Evolutionary conservation across 306 rosid species (phyloP), one percentile per base, ranked within the genome.

Genomic region (Trifolium repens): DNA sequence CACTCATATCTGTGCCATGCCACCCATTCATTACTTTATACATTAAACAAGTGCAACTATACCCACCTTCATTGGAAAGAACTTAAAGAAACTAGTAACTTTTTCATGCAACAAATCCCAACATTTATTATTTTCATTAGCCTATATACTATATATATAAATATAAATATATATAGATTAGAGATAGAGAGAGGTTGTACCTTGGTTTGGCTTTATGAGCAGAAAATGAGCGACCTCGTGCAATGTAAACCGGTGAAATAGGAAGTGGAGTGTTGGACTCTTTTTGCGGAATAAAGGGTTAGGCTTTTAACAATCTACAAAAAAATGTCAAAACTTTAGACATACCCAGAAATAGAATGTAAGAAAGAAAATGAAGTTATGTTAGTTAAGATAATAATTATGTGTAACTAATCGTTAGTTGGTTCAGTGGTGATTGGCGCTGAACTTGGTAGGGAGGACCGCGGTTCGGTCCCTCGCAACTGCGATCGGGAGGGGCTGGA

Each of bases 191-290:
- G 40, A 26, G 26, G 8, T 39, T 39, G 58, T 35, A 63, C 69
- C 27, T 32, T 32, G 22, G 22, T 19, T 37, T 70, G 37, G 30
- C 69, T 70, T 64, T 49, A 54, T 15, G 19, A 39, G 73, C 71
- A 74, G 53, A 37, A 80, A 82, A 42, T 73, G 63, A 54, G 79
- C 71, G 34, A 76, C 81, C 81, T 76, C 64, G 81, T 82, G 69
- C 78, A 81, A 77, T 39, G 85, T 19, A 67, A 67, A 66, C 55
- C 27, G 67, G 69, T 59, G 76, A 22, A 84, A 60, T 58, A 46
- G 70, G 15, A 71, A 73, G 34, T 35, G 52, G 46, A 26, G 71
- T 52, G 12, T 10, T 24, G 9, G 30, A 47, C 11, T 35, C 4
- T 47, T 16, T 30, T 5, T 49, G 27, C 32, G 34, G 16, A 22